phyloP scores from a whole-genome alignment of 352 stramenopile species.

The Phytopythium sindhum region DNA sequence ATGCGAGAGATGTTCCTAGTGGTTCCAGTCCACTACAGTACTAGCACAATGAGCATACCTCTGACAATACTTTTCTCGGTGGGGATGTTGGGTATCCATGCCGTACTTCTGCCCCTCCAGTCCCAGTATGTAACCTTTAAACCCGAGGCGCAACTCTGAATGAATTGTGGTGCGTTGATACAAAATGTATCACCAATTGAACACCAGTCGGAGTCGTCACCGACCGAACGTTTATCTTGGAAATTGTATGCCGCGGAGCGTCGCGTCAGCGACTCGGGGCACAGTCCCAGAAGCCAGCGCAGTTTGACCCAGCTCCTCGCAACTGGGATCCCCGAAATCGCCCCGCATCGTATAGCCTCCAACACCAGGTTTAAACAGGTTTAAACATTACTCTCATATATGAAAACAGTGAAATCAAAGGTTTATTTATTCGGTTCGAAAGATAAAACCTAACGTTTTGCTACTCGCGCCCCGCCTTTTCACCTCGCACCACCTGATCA shows the following conservation, averaged over 20 bases:
- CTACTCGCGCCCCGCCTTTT: neutral
- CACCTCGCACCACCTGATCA: neutral
- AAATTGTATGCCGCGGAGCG: neutral
- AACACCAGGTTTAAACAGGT: neutral
- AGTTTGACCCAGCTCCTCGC: neutral
- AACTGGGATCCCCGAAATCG: neutral
- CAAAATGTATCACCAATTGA: too few relatives aligned
- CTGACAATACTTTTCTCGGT: too few relatives aligned
- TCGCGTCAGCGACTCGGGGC: too few relatives aligned
- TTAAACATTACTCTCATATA: neutral
- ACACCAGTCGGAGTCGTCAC: neutral
- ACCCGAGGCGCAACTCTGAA: too few relatives aligned
- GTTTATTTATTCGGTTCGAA: neutral
- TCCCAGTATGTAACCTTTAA: too few relatives aligned
- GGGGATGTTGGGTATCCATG: too few relatives aligned
- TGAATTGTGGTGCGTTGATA: too few relatives aligned
- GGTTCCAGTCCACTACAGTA: constrained; percentile 86
- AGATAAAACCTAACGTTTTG: neutral
- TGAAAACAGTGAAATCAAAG: neutral
- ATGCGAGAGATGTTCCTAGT: constrained; percentile 85
- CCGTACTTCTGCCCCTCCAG: too few relatives aligned
- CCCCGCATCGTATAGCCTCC: neutral
- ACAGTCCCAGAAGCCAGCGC: neutral
- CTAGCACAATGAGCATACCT: too few relatives aligned
- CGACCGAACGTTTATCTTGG: neutral